phyloP scores from a whole-genome alignment of 805 yeast species.

The Teunomyces kruisii region DNA sequence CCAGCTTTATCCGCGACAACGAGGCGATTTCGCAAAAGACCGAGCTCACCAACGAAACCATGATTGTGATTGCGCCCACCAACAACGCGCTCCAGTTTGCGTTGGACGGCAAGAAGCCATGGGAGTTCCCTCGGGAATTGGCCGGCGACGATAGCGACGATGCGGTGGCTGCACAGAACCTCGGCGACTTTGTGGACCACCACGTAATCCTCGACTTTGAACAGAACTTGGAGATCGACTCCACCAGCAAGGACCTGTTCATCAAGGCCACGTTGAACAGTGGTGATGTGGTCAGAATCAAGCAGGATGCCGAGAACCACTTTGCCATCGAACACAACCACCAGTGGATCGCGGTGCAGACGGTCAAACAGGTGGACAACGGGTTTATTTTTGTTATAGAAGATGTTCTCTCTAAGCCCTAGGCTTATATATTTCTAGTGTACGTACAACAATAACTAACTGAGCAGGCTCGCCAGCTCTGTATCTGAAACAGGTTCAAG shows the following conservation, averaged over 20 bases:
- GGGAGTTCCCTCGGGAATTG: slow-evolving; percentile 69
- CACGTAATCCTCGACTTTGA: slow-evolving; percentile 50
- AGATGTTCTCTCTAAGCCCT: slow-evolving; percentile 30
- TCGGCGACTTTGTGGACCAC: slow-evolving; percentile 57
- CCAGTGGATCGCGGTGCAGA: slow-evolving; percentile 21
- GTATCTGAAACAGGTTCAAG: too few species aligned
- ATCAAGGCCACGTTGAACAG: slow-evolving; percentile 17
- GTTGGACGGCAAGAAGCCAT: slow-evolving; percentile 65
- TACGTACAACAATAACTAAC: too few species aligned
- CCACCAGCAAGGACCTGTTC: slow-evolving; percentile 11
- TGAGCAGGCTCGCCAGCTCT: too few species aligned
- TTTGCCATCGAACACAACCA: slow-evolving; percentile 17
- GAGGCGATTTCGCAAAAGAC: slow-evolving; percentile 48
- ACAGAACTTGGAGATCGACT: slow-evolving; percentile 16
- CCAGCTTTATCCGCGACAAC: slow-evolving; percentile 69
- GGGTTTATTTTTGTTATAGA: slow-evolving; percentile 40
- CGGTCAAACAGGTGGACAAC: slow-evolving; percentile 35
- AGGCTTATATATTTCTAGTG: background rate
- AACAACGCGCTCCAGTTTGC: slow-evolving; percentile 48
- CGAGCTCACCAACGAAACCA: slow-evolving; percentile 40
- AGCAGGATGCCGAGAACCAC: slow-evolving; percentile 12
- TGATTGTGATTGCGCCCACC: slow-evolving; percentile 70
- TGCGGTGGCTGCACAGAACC: slow-evolving; percentile 48
- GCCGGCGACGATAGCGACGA: slow-evolving; percentile 48
- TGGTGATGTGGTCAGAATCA: slow-evolving; percentile 22